Base-by-base conservation (phyloP, 352 stramenopile genomes). In the Phytophthora meadii region DNA sequence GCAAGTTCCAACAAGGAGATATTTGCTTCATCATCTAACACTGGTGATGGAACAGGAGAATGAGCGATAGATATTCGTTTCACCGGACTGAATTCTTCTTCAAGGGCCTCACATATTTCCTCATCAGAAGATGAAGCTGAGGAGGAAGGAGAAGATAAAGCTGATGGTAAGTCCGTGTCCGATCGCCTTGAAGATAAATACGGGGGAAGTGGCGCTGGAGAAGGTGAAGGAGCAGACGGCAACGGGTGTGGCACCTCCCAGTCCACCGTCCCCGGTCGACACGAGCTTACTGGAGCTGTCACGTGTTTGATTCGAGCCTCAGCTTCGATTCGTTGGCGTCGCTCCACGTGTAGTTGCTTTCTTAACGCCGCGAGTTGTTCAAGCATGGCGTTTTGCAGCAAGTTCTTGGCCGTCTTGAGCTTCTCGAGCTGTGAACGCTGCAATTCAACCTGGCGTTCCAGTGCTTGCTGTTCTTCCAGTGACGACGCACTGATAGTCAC, bases 381-480 rank as follows among this genome's bases (percentile, higher is more conserved):
- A 11, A 95, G 70, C 85, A 94, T 94, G 30, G 86, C 84, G 37
- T 90, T 92, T 41, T 95, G 85, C 22, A 94, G 42, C 59, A 92
- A 47, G 9, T 76, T 87, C 58, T 95, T 95, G 30, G 87, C 77
- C 25, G 74, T 76, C 54, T 92, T 91, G 22, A 95, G 74, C 56
- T 92, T 86, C 37, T 92, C 82, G 9, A 95, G 72, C 30, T 94
- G 87, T 62, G 76, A 66, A 15, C 80, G 77, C 54, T 95, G 87
- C 2, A 54, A 73, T 52, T 88, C 79, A 3, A 95, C 58, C 56
- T 87, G 79, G 12, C 50, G 55, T 7, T 89, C 81, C 7, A 95
- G 68, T 3, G 72, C 65, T 45, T 94, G 83, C 39, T 95, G 87
- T 53, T 95, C 87, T 28, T 95, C 85, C 0, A 95, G 60, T 0